These are phyloP conservation scores for Fusarium papillatum DNA, from an alignment of 2,329 filamentous ascomycete genomes.

Conservation along the genomic window DNA sequence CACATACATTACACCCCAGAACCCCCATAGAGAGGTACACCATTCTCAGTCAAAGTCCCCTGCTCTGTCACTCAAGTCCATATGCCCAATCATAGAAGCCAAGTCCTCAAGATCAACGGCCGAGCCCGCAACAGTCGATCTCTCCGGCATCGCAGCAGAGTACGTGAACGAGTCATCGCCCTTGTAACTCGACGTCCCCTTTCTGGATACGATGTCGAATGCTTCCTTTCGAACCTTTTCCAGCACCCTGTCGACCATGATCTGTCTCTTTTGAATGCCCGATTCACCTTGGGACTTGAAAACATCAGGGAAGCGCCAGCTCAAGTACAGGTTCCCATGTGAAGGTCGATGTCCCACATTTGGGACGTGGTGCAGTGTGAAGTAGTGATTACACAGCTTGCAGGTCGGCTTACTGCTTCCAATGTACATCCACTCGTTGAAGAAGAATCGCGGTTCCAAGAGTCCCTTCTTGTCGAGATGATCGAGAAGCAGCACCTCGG, in stretches of 20 bases:
- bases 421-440: conserved; percentile 47
- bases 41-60: conserved; percentile 1
- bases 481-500: conserved; percentile 47
- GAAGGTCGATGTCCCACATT: conserved; percentile 40
- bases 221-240: conserved; percentile 17
- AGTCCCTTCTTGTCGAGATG: conserved; percentile 34
- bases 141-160: conserved; percentile 59
- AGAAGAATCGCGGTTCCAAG: conserved; percentile 39
- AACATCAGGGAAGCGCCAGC: conserved; percentile 50
- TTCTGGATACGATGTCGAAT: conserved; percentile 22
- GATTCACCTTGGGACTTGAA: neutral
- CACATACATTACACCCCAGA: neutral
- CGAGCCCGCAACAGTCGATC: neutral
- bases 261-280: neutral
- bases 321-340: conserved; percentile 50
- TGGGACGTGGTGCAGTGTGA: conserved; percentile 30
- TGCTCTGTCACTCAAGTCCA: conserved; percentile 6
- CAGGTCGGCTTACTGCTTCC: conserved; percentile 53
- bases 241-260: conserved; percentile 17
- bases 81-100: conserved; percentile 7
- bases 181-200: conserved; percentile 14
- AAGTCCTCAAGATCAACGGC: conserved; percentile 1
- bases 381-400: conserved; percentile 49
- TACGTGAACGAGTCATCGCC: conserved; percentile 24
- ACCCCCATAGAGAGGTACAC: neutral